A percentile compares a stretch with the other conserved stretches of the same genome.
Evolutionary conservation across 805 yeast genomes (phyloP).

Genomic region (Saturnispora kantuleensis): DNA sequence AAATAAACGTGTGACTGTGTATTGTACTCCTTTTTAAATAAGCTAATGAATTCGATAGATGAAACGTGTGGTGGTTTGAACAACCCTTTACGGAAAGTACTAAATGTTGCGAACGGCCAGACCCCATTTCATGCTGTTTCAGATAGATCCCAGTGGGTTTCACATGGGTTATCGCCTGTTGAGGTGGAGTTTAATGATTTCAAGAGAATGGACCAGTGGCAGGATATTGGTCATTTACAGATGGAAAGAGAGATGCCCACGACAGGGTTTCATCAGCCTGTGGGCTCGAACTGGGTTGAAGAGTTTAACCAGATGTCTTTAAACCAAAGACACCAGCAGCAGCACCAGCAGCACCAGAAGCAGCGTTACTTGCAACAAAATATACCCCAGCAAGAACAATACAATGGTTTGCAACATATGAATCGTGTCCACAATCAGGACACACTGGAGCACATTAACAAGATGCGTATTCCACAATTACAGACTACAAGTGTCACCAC

Average conservation of each 20-base stretch:
- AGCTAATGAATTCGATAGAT: not conserved
- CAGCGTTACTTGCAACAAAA: not conserved
- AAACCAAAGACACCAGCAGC: not conserved
- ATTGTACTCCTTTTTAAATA: not conserved
- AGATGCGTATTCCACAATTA: too few species aligned
- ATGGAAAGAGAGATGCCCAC: not conserved
- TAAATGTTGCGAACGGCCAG: not conserved
- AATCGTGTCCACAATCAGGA: too few species aligned
- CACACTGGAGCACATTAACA: too few species aligned
- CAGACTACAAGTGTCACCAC: not conserved
- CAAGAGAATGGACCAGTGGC: not conserved
- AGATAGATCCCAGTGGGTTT: not conserved
- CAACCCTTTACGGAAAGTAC: not conserved
- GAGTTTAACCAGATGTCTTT: slow-evolving; percentile 5
- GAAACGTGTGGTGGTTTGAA: not conserved
- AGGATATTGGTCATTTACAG: not conserved
- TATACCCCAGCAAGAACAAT: too few species aligned
- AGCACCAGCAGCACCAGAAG: not conserved
- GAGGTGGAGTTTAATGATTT: not conserved
- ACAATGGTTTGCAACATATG: too few species aligned
- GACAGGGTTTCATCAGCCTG: not conserved
- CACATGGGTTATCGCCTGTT: not conserved
- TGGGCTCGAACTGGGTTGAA: slow-evolving; percentile 1
- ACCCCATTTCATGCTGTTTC: not conserved
- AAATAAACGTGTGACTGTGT: not conserved